A percentile compares a stretch with the other conserved stretches of the same genome.
phyloP scores from a whole-genome alignment of 2,329 filamentous ascomycete genomes.

The Trichothecium roseum region DNA sequence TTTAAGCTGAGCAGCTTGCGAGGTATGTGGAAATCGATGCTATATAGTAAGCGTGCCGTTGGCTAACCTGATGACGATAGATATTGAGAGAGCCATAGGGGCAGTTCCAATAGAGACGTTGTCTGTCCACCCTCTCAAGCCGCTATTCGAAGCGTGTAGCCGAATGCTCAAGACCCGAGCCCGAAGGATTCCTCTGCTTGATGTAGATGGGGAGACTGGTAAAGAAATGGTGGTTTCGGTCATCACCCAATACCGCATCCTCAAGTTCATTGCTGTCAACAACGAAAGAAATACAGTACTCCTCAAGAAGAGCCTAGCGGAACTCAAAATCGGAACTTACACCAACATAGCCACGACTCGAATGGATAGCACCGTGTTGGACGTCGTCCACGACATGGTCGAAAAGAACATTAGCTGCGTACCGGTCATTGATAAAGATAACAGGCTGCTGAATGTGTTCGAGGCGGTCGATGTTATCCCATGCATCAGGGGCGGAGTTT shows the following conservation, averaged over 20 bases:
- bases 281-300: conserved; percentile 74
- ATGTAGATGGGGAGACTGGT: conserved; percentile 87
- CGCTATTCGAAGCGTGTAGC: conserved; percentile 89
- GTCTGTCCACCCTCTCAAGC: conserved; percentile 83
- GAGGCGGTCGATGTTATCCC: conserved; percentile 96
- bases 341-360: conserved; percentile 66
- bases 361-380: conserved; percentile 87
- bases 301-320: conserved; percentile 75
- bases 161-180: conserved; percentile 91
- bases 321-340: conserved; percentile 81
- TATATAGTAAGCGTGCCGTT: conserved; percentile 3
- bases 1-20: conserved; percentile 86
- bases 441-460: conserved; percentile 83
- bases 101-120: conserved; percentile 88
- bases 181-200: conserved; percentile 85
- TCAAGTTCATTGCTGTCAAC: conserved; percentile 98
- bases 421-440: conserved; percentile 74
- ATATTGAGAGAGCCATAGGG: conserved; percentile 90
- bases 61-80: conserved; percentile 33
- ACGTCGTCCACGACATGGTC: conserved; percentile 89
- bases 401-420: conserved; percentile 89
- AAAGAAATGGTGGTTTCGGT: conserved; percentile 91
- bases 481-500: conserved; percentile 84
- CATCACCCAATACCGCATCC: conserved; percentile 93
- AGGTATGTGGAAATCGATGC: conserved; percentile 43